These are phyloP conservation scores for Phytophthora foliorum DNA, from an alignment of 352 stramenopile species.

Conservation along the genomic window DNA sequence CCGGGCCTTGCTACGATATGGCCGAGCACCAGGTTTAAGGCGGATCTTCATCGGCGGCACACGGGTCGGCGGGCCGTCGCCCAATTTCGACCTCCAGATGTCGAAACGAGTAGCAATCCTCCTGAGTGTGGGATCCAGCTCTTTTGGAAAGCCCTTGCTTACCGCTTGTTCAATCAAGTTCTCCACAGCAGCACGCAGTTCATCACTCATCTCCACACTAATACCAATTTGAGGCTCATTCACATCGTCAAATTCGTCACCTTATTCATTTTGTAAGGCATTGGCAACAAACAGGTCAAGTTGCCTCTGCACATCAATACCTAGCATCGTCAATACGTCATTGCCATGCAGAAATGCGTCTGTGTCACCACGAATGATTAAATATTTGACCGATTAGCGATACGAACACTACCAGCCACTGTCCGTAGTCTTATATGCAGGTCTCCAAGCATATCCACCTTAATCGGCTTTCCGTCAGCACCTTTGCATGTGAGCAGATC, in stretches of 20 bases:
- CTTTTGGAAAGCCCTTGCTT: constrained; percentile 1
- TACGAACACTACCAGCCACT: background rate
- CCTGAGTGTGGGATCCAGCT: background rate
- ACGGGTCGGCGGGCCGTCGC: constrained; percentile 2
- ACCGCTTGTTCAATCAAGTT: constrained; percentile 1
- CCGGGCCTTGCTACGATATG: constrained; percentile 31
- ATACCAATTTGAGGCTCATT: constrained; percentile 11
- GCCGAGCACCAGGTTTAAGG: constrained; percentile 24
- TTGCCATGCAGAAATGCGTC: constrained; percentile 11
- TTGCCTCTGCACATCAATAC: constrained; percentile 1
- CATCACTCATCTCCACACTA: background rate
- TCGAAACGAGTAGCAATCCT: constrained; percentile 17
- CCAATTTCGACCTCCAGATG: constrained; percentile 4
- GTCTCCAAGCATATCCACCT: constrained; percentile 3
- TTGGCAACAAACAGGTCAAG: constrained; percentile 6
- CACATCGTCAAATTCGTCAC: no score
- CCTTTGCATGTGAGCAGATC: constrained; percentile 20
- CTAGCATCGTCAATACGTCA: constrained; percentile 12
- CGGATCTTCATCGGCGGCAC: constrained; percentile 1
- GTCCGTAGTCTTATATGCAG: background rate
- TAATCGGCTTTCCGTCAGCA: constrained; percentile 9
- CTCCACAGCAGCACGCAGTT: constrained; percentile 6
- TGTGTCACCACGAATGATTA: background rate
- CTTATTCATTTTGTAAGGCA: no score
- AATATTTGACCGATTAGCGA: background rate